These are phyloP conservation scores for Pascua sp. DNA, from an alignment of 1,284 basidiomycete species.

Conservation along the genomic window DNA sequence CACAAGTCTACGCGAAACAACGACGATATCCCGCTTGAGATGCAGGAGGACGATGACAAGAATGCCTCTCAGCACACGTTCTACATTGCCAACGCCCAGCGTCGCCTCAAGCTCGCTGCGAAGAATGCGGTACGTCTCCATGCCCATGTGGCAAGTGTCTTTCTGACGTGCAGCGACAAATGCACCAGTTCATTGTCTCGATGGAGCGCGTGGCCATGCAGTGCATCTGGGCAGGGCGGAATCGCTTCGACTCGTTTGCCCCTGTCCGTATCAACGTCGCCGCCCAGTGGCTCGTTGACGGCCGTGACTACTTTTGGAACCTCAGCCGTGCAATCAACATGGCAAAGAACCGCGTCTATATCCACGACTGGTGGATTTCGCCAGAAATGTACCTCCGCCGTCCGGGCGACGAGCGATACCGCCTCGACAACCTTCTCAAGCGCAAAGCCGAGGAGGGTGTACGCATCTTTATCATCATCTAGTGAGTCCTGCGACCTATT, in stretches of 20 bases:
- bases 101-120: conserved; percentile 80
- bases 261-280: conserved; percentile 90
- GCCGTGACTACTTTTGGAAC: conserved; percentile 96
- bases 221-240: conserved; percentile 74
- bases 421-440: conserved; percentile 82
- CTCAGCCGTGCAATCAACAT: conserved; percentile 87
- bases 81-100: conserved; percentile 87
- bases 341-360: conserved; percentile 84
- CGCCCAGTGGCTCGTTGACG: conserved; percentile 99
- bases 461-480: conserved; percentile 92
- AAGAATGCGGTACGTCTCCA: conserved; percentile 68
- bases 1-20: not conserved
- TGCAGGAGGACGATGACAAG: conserved; percentile 28
- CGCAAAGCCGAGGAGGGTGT: conserved; percentile 94
- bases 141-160: not conserved
- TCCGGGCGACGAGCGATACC: conserved; percentile 78
- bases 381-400: conserved; percentile 78
- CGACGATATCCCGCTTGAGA: not conserved
- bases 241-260: conserved; percentile 90
- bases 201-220: conserved; percentile 76
- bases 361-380: conserved; percentile 86
- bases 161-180: conserved; percentile 67
- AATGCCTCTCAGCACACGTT: conserved; percentile 73
- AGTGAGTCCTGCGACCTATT: conserved; percentile 53
- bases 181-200: conserved; percentile 95